Evolutionary conservation across 2,329 filamentous ascomycete genomes (phyloP), one percentile per base, ranked within the genome.

Genomic region (Phyllosticta citribraziliensis): DNA sequence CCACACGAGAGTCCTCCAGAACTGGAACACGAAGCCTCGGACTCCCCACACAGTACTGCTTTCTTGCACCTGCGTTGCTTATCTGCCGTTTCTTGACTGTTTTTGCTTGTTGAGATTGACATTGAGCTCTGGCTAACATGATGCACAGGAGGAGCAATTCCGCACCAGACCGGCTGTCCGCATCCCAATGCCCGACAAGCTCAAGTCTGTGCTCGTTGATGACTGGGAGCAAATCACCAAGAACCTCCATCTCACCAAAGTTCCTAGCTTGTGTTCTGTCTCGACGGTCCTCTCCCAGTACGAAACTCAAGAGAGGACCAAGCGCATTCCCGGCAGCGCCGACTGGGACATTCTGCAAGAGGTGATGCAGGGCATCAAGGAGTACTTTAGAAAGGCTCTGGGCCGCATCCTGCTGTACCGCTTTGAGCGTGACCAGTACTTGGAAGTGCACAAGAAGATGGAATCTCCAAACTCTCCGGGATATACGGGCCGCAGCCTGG

Each of bases 151-250:
- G 78, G 94, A 97, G 64, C 79, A 82, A 4, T 99, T 96, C 72
- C 85, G 91, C 70, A 82, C 83, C 64, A 86, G 91, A 62, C 92
- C 93, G 20, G 90, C 91, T 19, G 88, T 99, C 69, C 89, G 91
- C 68, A 83, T 99, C 52, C 82, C 87, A 56, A 86, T 97, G 65
- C 91, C 94, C 0, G 94, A 97, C 70, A 85, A 88, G 66, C 81
- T 99, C 66, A 97, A 97, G 78, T 90, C 89, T 17, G 82, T 96
- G 64, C 84, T 99, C 2, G 94, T 99, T 22, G 94, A 99, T 72
- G 94, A 99, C 73, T 99, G 94, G 94, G 94, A 99, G 74, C 96
- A 97, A 68, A 86, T 99, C 64, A 99, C 94, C 61, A 97, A 97
- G 77, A 94, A 95, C 71, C 85, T 91, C 67, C 89, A 93, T 70